Conservation (phyloP, 129 eudicot genomes). For the Tagetes erecta region DNA sequence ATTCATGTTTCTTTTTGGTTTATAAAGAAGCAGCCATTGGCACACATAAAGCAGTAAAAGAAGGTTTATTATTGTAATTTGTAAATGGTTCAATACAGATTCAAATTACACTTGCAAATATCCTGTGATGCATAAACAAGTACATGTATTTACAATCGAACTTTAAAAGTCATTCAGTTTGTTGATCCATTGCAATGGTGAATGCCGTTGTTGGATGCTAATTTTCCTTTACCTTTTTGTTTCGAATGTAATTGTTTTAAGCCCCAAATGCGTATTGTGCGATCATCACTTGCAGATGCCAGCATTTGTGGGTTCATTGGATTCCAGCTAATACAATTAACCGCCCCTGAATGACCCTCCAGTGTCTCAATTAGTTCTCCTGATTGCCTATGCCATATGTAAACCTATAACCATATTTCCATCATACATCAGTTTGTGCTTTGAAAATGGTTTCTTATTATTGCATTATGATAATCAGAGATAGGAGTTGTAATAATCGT, state of each 20-base stretch:
- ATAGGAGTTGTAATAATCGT: neutral
- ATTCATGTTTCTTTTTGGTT: neutral
- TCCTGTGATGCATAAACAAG: constrained; percentile 32
- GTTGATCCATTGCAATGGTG: constrained; percentile 66
- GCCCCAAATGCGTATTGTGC: constrained; percentile 88
- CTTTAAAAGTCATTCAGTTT: constrained; percentile 24
- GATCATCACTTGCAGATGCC: constrained; percentile 96
- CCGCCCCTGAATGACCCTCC: constrained; percentile 84
- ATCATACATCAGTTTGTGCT: neutral
- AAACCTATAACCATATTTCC: constrained; percentile 54
- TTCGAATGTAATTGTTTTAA: constrained; percentile 50
- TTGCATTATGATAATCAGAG: neutral
- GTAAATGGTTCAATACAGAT: constrained; percentile 22
- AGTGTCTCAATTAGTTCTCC: constrained; percentile 65
- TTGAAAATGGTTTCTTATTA: neutral
- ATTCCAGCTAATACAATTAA: constrained; percentile 93
- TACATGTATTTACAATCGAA: constrained; percentile 37
- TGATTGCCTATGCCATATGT: constrained; percentile 84
- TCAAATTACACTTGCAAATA: constrained; percentile 40
- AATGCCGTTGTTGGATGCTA: constrained; percentile 43
- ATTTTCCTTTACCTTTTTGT: constrained; percentile 33
- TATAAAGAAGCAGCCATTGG: constrained; percentile 15
- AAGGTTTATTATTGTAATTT: constrained; percentile 18
- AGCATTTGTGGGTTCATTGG: constrained; percentile 87
- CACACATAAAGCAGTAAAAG: constrained; percentile 30